Evolutionary conservation across 2,329 filamentous ascomycete species (phyloP), one percentile per base, ranked within the genome.

Genomic region (Chaetomiaceae sp.): DNA sequence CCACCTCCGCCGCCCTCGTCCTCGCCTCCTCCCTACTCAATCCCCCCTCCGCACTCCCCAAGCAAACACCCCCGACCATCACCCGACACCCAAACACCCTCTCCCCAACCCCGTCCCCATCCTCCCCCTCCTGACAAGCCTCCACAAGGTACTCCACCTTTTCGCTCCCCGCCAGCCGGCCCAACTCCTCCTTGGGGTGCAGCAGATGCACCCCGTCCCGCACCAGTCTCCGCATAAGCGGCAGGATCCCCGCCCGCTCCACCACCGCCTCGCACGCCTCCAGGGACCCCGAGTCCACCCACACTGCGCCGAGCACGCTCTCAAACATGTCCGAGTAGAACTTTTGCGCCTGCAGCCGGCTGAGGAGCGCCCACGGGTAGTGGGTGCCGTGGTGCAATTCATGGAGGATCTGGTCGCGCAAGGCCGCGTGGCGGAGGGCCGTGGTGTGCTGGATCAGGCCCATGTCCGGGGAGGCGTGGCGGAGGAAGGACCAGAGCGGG

Each of bases 291-390:
- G 77, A 87, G 66, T 97, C 94, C 18, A 96, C 74, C 75, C 87
- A 96, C 0, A 96, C 77, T 0, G 90, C 91, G 0, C 89, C 92
- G 0, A 97, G 69, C 0, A 95, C 66, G 29, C 82, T 81, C 71
- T 97, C 92, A 9, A 96, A 75, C 7, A 96, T 71, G 66, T 96
- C 91, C 0, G 87, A 92, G 68, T 87, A 86, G 67, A 89, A 87
- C 65, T 96, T 96, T 14, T 81, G 81, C 0, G 84, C 77, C 13
- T 78, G 75, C 1, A 95, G 73, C 0, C 79, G 75, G 0, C 82
- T 75, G 1, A 97, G 79, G 0, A 82, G 68, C 1, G 80, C 74
- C 92, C 92, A 97, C 0, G 92, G 94, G 63, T 91, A 95, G 14
- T 72, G 67, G 0, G 59, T 56, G 0, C 78, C 79, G 0, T 67